phyloP scores from a whole-genome alignment of 164 flowering plant species.

The Houttuynia cordata region DNA sequence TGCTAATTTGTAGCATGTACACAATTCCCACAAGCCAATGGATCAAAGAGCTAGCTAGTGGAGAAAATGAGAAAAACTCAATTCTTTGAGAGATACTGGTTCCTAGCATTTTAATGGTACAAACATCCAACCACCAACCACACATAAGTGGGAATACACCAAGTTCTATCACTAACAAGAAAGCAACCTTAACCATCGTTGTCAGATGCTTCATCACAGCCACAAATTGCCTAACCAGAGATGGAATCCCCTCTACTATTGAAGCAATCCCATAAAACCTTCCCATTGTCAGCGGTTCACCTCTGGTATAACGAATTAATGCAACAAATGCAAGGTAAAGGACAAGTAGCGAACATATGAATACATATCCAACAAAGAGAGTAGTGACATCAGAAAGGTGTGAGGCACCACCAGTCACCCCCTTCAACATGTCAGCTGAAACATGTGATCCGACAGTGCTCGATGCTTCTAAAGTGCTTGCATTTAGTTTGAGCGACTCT shows the following conservation, averaged over 20 bases:
- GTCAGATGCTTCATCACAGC: conserved; percentile 91
- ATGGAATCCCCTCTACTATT: conserved; percentile 73
- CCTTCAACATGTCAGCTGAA: conserved; percentile 48
- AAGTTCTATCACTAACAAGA: conserved; percentile 90
- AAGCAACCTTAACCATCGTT: conserved; percentile 98
- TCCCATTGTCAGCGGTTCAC: conserved; percentile 81
- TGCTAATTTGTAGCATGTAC: conserved; percentile 96
- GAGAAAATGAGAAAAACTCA: conserved; percentile 81
- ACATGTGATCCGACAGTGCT: conserved; percentile 29
- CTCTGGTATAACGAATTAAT: conserved; percentile 71
- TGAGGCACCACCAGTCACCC: conserved; percentile 42
- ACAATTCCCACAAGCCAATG: conserved; percentile 98
- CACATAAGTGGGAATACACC: conserved; percentile 98
- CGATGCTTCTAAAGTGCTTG: conserved; percentile 33
- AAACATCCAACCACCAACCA: conserved; percentile 99
- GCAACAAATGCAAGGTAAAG: conserved; percentile 70
- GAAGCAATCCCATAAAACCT: conserved; percentile 88
- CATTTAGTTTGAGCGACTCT: conserved; percentile 44
- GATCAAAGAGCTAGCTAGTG: conserved; percentile 86
- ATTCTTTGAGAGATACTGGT: conserved; percentile 76
- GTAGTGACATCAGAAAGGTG: conserved; percentile 89
- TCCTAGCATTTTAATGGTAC: conserved; percentile 94
- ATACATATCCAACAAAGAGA: conserved; percentile 81
- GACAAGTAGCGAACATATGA: conserved; percentile 57
- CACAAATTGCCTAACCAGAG: conserved; percentile 81